A percentile compares a stretch with the other conserved stretches of the same genome.
phyloP scores from a whole-genome alignment of 164 flowering plant species.

The Vitis rotundifolia region DNA sequence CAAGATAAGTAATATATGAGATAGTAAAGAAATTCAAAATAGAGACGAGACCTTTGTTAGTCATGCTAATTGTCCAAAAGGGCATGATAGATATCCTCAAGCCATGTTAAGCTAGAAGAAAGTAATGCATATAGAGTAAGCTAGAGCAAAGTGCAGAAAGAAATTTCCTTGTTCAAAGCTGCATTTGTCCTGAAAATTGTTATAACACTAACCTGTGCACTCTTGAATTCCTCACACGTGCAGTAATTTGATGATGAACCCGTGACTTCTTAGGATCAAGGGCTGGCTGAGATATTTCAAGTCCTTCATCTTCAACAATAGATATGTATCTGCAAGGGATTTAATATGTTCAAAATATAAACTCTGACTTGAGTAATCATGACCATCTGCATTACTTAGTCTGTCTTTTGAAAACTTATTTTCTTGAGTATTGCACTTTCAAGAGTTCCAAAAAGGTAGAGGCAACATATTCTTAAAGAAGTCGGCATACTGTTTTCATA shows the following conservation, averaged over 20 bases:
- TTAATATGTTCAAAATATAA: conserved; percentile 1
- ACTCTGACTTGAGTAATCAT: neutral
- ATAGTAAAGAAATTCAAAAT: too few relatives aligned
- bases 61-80: too few relatives aligned
- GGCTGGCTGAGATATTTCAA: conserved; percentile 97
- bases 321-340: conserved; percentile 57
- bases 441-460: too few relatives aligned
- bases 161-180: neutral
- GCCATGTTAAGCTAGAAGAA: too few relatives aligned
- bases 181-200: neutral
- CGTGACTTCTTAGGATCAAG: conserved; percentile 73
- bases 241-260: conserved; percentile 85
- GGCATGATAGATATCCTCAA: too few relatives aligned
- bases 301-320: conserved; percentile 75
- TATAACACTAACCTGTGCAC: conserved; percentile 65
- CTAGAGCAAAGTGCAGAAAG: too few relatives aligned
- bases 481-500: too few relatives aligned
- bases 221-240: conserved; percentile 48
- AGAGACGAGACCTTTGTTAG: too few relatives aligned
- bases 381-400: neutral
- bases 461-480: too few relatives aligned
- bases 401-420: neutral
- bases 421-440: too few relatives aligned
- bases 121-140: too few relatives aligned
- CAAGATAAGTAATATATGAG: too few relatives aligned